Evolutionary conservation across 305 asterid genomes (phyloP).

Genomic region (Fraxinus ornus): DNA sequence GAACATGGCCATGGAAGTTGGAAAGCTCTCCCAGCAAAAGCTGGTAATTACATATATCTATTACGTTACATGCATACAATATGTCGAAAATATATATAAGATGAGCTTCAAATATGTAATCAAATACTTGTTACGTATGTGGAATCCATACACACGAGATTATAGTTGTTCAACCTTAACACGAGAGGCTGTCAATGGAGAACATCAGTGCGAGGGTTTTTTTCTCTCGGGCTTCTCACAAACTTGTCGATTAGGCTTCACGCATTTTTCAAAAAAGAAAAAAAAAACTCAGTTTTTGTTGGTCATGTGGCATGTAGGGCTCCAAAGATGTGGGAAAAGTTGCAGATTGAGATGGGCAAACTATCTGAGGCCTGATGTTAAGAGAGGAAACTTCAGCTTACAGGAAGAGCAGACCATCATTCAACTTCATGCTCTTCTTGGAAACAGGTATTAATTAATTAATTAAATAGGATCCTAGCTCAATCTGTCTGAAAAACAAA

Average conservation of each 20-base stretch:
- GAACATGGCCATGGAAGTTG: constrained; percentile 51
- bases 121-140: no score
- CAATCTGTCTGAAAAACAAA: no score
- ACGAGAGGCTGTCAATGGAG: no score
- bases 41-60: constrained; percentile 23
- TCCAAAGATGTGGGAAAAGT: constrained; percentile 45
- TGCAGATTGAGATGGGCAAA: constrained; percentile 45
- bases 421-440: constrained; percentile 48
- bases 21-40: constrained; percentile 44
- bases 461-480: background rate
- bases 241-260: no score
- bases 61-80: background rate
- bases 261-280: background rate
- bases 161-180: no score
- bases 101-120: background rate
- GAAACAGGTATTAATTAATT: constrained; percentile 31
- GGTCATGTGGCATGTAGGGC: constrained; percentile 25
- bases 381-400: constrained; percentile 40
- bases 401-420: constrained; percentile 50
- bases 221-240: no score
- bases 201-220: no score
- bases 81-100: background rate
- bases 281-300: background rate
- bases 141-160: no score
- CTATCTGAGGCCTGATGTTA: constrained; percentile 42